Percentiles rank a stretch among this genome's conserved stretches.
phyloP scores from a whole-genome alignment of 805 yeast species.

The Sugiyamaella marilandica region DNA sequence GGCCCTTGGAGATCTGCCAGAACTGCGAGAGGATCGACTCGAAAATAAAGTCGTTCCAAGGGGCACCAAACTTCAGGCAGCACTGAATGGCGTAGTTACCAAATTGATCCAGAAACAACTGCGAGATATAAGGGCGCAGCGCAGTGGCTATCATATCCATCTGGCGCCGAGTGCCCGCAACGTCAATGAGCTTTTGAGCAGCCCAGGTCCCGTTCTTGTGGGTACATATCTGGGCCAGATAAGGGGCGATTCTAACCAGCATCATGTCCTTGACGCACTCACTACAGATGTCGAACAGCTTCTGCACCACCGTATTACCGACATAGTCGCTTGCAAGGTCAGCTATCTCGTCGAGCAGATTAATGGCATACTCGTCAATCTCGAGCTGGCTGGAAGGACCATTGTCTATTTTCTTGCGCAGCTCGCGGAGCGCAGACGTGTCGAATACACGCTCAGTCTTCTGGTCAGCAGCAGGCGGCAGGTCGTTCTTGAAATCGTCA shows the following conservation, averaged over 20 bases:
- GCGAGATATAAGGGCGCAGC: slow-evolving; percentile 74
- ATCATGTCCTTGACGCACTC: slow-evolving; percentile 71
- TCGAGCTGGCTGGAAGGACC: slow-evolving; percentile 52
- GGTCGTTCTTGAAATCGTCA: slow-evolving; percentile 28
- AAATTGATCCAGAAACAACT: slow-evolving; percentile 88
- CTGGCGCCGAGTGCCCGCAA: slow-evolving; percentile 58
- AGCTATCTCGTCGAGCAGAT: slow-evolving; percentile 84
- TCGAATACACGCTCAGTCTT: slow-evolving; percentile 67
- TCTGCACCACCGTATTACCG: slow-evolving; percentile 95
- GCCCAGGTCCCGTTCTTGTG: slow-evolving; percentile 99
- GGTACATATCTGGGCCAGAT: slow-evolving; percentile 83
- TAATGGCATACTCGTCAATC: slow-evolving; percentile 73
- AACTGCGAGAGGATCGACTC: slow-evolving; percentile 77
- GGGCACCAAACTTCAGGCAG: slow-evolving; percentile 82
- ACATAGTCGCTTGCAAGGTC: slow-evolving; percentile 87
- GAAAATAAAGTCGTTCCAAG: slow-evolving; percentile 84
- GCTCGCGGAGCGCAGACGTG: slow-evolving; percentile 81
- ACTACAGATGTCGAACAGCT: slow-evolving; percentile 68
- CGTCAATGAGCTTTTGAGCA: slow-evolving; percentile 87
- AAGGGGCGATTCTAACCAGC: slow-evolving; percentile 73
- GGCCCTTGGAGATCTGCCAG: slow-evolving; percentile 73
- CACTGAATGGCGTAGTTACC: slow-evolving; percentile 97
- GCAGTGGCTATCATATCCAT: slow-evolving; percentile 62
- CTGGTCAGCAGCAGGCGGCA: slow-evolving; percentile 67
- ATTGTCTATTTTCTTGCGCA: slow-evolving; percentile 67